Evolutionary conservation across 176 grass and related monocot species (phyloP).

Genomic region (Dendrocalamus sinicus): DNA sequence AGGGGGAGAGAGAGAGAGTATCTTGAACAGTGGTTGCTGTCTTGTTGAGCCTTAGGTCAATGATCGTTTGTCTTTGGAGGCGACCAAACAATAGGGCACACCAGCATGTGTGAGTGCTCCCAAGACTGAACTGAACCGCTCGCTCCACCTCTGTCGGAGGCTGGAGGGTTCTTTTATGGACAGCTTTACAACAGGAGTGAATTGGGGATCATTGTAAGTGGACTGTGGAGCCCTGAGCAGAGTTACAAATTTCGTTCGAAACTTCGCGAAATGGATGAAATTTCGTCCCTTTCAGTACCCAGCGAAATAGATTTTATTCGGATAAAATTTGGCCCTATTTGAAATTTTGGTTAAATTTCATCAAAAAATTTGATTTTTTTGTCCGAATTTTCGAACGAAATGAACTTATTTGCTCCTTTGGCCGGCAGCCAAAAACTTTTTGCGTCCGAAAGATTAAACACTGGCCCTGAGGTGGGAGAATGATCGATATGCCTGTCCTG

Average conservation of each 20-base stretch:
- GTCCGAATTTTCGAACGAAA: no score
- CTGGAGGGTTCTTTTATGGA: not conserved
- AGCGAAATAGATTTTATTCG: no score
- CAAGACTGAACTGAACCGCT: not conserved
- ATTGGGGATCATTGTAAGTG: not conserved
- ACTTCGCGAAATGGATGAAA: no score
- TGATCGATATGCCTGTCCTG: not conserved
- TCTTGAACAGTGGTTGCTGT: not conserved
- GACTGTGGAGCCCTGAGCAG: not conserved
- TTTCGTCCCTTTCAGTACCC: no score
- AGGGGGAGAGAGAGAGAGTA: not conserved
- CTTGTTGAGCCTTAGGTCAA: constrained; percentile 16
- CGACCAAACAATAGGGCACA: not conserved
- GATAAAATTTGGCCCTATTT: no score
- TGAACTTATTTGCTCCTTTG: no score
- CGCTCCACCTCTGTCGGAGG: not conserved
- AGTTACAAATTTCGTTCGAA: no score
- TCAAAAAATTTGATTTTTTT: no score
- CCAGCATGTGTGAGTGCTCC: not conserved
- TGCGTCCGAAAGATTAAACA: no score
- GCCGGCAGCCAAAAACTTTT: no score
- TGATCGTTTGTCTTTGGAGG: not conserved
- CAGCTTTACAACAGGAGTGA: not conserved
- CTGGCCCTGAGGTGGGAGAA: not conserved
- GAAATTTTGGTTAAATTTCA: no score